Conservation (phyloP, 176 grass and related monocot genomes). For the Hordeum vulgare region MorexV3_pseudomolecules_assembly NC_058519.1:27433757-27434256, state of each 20-base stretch:
- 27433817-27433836: background rate
- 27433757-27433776: background rate
- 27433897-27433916: background rate
- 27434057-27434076: slow-evolving; percentile 5
- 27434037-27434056: background rate
- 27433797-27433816: background rate
- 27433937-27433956: background rate
- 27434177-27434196: slow-evolving; percentile 94
- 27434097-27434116: background rate
- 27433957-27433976: background rate
- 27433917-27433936: background rate
- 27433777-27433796: background rate
- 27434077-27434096: background rate
- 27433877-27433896: background rate
- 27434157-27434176: slow-evolving; percentile 83
- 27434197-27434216: slow-evolving; percentile 92
- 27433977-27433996: background rate
- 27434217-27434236: slow-evolving; percentile 88
- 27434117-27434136: slow-evolving; percentile 22
- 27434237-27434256: slow-evolving; percentile 77
- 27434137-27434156: slow-evolving; percentile 86
- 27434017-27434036: background rate
- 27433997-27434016: background rate
- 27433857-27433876: slow-evolving; percentile 2
- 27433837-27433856: background rate